Evolutionary conservation across 108 stramenopile genomes (phyloP).

Genomic region (Aurantiochytrium sp.): DNA sequence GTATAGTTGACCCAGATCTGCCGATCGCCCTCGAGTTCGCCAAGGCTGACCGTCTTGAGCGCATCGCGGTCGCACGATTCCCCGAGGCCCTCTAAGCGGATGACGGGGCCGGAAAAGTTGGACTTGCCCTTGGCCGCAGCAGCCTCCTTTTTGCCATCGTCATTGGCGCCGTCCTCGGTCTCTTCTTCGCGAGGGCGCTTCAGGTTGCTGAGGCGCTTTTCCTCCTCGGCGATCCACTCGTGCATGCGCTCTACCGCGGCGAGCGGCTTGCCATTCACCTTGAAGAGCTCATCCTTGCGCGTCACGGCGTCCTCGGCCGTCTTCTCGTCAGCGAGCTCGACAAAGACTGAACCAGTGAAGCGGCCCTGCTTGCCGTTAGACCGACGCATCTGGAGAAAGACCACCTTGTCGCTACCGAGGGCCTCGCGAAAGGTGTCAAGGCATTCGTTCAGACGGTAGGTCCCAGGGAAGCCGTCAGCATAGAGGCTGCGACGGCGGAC

Average conservation of each 20-base stretch:
- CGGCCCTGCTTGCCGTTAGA: background rate
- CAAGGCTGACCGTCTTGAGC: background rate
- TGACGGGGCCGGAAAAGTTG: background rate
- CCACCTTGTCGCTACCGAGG: background rate
- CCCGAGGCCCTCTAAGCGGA: background rate
- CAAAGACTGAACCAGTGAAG: background rate
- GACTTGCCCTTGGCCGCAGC: no score
- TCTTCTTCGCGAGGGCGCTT: background rate
- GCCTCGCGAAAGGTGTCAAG: background rate
- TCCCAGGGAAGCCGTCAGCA: background rate
- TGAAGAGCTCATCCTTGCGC: background rate
- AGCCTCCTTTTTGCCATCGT: no score
- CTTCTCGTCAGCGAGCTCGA: background rate
- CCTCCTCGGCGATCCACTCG: background rate
- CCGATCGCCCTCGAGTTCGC: background rate
- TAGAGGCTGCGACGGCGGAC: background rate
- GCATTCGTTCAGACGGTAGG: background rate
- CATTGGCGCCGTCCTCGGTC: background rate
- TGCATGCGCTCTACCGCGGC: background rate
- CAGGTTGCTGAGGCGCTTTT: background rate
- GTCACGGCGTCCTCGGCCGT: background rate
- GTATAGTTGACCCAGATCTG: background rate
- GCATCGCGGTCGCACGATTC: background rate
- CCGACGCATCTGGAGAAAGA: constrained; percentile 23
- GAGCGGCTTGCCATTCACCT: background rate